These are phyloP conservation scores for Cucumis sativus DNA, from an alignment of 306 rosid species.

Conservation along the genomic window DNA sequence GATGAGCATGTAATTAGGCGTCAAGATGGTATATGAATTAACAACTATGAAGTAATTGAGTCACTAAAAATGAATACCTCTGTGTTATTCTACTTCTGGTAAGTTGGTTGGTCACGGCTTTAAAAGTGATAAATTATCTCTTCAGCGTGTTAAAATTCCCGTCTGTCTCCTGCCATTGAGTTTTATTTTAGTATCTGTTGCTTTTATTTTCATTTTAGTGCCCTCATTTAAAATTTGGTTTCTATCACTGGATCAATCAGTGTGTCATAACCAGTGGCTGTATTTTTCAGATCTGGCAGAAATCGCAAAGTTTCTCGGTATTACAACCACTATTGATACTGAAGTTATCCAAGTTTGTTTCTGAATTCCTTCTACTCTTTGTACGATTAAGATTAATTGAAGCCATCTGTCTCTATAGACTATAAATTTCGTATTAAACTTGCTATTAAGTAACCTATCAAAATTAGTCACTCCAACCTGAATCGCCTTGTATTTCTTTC, in stretches of 20 bases:
- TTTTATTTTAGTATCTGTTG: not conserved
- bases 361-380: not conserved
- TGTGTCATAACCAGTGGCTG: not conserved
- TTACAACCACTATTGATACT: constrained; percentile 62
- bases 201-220: not conserved
- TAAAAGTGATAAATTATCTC: not conserved
- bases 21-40: not conserved
- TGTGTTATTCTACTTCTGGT: not conserved
- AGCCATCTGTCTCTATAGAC: not conserved
- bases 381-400: not conserved
- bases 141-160: not conserved
- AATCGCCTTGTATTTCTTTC: not conserved
- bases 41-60: not conserved
- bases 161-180: not conserved
- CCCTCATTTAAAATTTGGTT: not conserved
- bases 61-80: not conserved
- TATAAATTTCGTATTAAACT: not conserved
- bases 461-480: not conserved
- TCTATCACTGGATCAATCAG: not conserved
- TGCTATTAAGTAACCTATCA: not conserved
- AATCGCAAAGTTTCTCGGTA: constrained; percentile 80
- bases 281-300: constrained; percentile 73
- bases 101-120: not conserved
- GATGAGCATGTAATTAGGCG: not conserved
- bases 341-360: constrained; percentile 80